phyloP scores from a whole-genome alignment of 1,284 basidiomycete genomes.

The Coniferiporia sulphurascens region DNA sequence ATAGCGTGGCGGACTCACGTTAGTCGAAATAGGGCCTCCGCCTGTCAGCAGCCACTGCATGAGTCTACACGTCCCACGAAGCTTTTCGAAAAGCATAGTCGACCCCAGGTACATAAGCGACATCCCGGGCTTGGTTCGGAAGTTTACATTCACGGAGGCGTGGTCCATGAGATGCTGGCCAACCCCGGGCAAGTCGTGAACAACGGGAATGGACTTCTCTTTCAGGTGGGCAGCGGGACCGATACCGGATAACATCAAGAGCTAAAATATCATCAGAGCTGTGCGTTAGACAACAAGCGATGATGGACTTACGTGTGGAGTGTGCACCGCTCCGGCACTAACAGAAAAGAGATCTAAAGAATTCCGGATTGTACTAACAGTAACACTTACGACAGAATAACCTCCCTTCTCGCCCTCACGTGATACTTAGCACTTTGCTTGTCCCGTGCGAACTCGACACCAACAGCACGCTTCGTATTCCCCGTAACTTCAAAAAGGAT shows the following conservation, averaged over 20 bases:
- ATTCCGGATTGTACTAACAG: too few species aligned
- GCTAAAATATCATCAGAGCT: conserved; percentile 39
- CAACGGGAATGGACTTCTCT: conserved; percentile 42
- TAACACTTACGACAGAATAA: conserved; percentile 22
- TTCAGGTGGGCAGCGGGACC: conserved; percentile 52
- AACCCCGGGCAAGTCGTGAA: conserved; percentile 54
- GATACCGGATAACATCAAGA: conserved; percentile 68
- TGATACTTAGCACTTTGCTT: conserved; percentile 16
- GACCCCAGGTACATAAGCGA: conserved; percentile 35
- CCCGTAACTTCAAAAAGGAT: conserved; percentile 22
- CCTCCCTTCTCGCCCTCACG: conserved; percentile 23
- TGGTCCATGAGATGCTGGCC: conserved; percentile 60
- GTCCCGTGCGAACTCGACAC: conserved; percentile 23
- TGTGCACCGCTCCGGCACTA: conserved; percentile 23
- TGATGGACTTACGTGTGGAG: conserved; percentile 19
- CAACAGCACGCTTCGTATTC: conserved; percentile 22
- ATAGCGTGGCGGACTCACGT: conserved; percentile 43
- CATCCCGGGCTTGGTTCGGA: conserved; percentile 45
- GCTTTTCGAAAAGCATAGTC: conserved; percentile 19
- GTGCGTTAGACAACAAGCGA: too few species aligned
- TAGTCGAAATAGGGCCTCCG: conserved; percentile 47
- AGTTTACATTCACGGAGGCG: conserved; percentile 40
- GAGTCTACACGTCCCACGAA: conserved; percentile 32
- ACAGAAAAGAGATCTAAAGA: background rate
- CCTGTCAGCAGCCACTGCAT: conserved; percentile 40